A percentile compares a stretch with the other conserved stretches of the same genome.
phyloP scores from a whole-genome alignment of 2,329 filamentous ascomycete species.

The Aureobasidium sp. region DNA sequence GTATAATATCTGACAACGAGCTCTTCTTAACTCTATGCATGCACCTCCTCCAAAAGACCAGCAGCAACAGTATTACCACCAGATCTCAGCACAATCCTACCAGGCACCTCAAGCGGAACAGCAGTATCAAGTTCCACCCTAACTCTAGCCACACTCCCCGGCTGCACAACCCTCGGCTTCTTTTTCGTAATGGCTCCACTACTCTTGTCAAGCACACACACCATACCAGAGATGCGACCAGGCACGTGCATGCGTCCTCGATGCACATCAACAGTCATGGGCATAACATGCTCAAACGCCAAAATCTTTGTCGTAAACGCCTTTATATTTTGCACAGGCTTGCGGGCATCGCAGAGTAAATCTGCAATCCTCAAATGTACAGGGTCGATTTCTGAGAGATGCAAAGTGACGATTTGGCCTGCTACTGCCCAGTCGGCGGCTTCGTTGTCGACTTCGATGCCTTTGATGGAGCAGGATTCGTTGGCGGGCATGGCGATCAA shows the following conservation, averaged over 20 bases:
- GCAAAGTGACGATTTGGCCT: slow-evolving; percentile 80
- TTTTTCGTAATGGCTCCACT: slow-evolving; percentile 72
- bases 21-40: not conserved
- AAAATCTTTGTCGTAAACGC: slow-evolving; percentile 76
- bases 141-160: slow-evolving; percentile 69
- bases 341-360: slow-evolving; percentile 64
- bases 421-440: slow-evolving; percentile 83
- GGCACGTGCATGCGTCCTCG: slow-evolving; percentile 73
- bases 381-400: slow-evolving; percentile 72
- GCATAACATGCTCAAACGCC: slow-evolving; percentile 82
- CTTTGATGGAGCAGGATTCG: slow-evolving; percentile 74
- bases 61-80: slow-evolving; percentile 81
- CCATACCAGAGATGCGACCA: slow-evolving; percentile 64
- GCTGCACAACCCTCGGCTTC: slow-evolving; percentile 76
- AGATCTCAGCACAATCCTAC: slow-evolving; percentile 71
- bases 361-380: slow-evolving; percentile 73
- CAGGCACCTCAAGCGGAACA: slow-evolving; percentile 72
- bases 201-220: slow-evolving; percentile 70
- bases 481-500: slow-evolving; percentile 73
- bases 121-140: slow-evolving; percentile 60
- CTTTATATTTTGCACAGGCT: slow-evolving; percentile 63
- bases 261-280: slow-evolving; percentile 84
- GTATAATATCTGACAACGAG: not conserved
- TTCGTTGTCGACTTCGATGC: slow-evolving; percentile 67
- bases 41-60: slow-evolving; percentile 61